A percentile compares a stretch with the other conserved stretches of the same genome.
Conservation (phyloP, 768 basidiomycete genomes). For the Phylloporus sp. region DNA sequence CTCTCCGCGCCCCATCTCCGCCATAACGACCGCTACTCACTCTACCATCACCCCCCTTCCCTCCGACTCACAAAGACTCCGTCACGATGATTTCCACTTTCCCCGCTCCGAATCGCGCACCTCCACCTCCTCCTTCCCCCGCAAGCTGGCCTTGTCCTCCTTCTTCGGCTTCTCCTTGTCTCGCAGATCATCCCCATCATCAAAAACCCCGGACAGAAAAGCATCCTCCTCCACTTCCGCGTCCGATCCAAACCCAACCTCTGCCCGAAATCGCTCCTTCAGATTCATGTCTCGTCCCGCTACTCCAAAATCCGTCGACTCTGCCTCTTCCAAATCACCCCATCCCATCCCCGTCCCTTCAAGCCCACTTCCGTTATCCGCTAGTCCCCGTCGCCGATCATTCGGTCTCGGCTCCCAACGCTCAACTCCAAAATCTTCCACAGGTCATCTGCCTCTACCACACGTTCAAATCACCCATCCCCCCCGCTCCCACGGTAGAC, state of each 20-base stretch:
- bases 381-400: conserved; percentile 31
- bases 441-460: conserved; percentile 25
- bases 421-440: conserved; percentile 28
- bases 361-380: conserved; percentile 28
- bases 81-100: conserved; percentile 19
- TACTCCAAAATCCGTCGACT: conserved; percentile 26
- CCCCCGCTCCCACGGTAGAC: conserved; percentile 22
- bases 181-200: conserved; percentile 23
- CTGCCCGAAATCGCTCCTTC: conserved; percentile 30
- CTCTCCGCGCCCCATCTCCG: conserved; percentile 51
- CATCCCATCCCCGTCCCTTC: conserved; percentile 27
- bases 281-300: conserved; percentile 27
- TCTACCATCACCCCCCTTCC: conserved; percentile 57
- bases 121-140: conserved; percentile 23
- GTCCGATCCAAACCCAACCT: conserved; percentile 13
- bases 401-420: conserved; percentile 30
- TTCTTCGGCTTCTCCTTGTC: conserved; percentile 29
- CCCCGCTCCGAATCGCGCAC: conserved; percentile 28
- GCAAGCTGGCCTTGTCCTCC: conserved; percentile 20
- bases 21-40: conserved; percentile 58
- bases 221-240: conserved; percentile 21
- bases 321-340: conserved; percentile 16
- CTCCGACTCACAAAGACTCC: too few species aligned
- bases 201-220: conserved; percentile 19
- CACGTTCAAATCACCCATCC: conserved; percentile 8